Evolutionary conservation across 768 basidiomycete genomes (phyloP).

Genomic region (Calocera viscosa): DNA sequence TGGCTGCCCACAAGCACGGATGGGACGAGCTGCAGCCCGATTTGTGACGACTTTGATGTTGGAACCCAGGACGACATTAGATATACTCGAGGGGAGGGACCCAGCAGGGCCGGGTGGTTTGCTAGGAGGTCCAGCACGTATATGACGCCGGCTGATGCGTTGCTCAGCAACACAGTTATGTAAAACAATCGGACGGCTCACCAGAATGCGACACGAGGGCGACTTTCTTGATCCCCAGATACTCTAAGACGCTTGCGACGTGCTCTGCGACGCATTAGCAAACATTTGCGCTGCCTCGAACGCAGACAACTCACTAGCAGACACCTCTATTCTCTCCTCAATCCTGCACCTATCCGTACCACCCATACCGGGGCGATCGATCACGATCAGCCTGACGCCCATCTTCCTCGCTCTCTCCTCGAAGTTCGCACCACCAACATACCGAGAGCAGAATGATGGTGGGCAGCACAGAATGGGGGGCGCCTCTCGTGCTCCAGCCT

Average conservation of each 20-base stretch:
- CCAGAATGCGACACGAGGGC: neutral
- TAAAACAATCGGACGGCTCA: neutral
- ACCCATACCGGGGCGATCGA: slow-evolving; percentile 3
- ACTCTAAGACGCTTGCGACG: neutral
- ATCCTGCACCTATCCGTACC: neutral
- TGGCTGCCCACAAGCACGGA: neutral
- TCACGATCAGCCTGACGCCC: neutral
- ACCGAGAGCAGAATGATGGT: neutral
- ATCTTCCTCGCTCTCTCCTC: neutral
- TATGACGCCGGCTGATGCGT: neutral
- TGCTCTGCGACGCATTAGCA: neutral
- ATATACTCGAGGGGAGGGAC: neutral
- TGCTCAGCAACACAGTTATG: neutral
- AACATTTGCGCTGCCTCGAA: too few species aligned
- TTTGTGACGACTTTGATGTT: neutral
- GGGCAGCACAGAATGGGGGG: neutral
- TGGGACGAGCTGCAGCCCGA: neutral
- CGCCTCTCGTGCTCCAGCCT: neutral
- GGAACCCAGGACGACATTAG: neutral
- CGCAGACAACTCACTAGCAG: neutral
- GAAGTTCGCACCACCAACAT: neutral
- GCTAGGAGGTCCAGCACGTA: neutral
- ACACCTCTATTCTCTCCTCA: neutral
- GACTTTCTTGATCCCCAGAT: neutral
- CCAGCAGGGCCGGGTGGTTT: neutral